phyloP scores from a whole-genome alignment of 2,329 filamentous ascomycete genomes.

The Emergomyces africanus region DNA sequence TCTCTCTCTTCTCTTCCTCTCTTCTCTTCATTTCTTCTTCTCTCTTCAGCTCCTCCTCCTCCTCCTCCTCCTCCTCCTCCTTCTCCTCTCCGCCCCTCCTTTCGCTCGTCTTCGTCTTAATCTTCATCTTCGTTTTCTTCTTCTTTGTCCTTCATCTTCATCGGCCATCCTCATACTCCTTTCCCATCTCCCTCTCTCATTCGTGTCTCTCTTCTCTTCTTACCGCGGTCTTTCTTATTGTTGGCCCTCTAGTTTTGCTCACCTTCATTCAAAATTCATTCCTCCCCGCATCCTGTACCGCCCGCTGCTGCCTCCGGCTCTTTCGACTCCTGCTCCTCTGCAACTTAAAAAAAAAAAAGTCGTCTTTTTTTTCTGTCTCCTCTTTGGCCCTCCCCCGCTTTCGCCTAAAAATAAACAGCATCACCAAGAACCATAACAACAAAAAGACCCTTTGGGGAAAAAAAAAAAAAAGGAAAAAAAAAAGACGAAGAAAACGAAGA shows the following conservation, averaged over 20 bases:
- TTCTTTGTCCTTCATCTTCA: conserved; percentile 1
- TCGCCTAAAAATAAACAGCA: not conserved
- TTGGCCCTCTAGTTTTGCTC: conserved; percentile 1
- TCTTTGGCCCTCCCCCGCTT: not conserved
- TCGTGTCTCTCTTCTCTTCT: conserved; percentile 5
- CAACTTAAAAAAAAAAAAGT: not conserved
- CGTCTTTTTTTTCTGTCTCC: not conserved
- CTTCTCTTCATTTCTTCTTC: conserved; percentile 4
- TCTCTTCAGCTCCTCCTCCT: not conserved
- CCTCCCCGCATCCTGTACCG: too few relatives aligned
- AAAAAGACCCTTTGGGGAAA: not conserved
- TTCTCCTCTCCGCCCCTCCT: too few relatives aligned
- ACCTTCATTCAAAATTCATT: not conserved
- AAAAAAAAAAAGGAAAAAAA: not conserved
- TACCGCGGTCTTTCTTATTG: conserved; percentile 4
- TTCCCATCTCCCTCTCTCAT: conserved; percentile 8
- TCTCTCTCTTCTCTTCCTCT: not conserved
- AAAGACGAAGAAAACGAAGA: too few relatives aligned
- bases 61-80: conserved; percentile 6
- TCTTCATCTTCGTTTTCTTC: conserved; percentile 7
- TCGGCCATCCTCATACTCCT: conserved; percentile 7
- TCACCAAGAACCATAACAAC: not conserved
- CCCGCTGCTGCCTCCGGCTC: not conserved
- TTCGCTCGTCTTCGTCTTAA: conserved; percentile 7
- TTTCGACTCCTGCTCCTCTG: not conserved